Base-by-base conservation (phyloP, 768 basidiomycete genomes). In the Boletales sp. region DNA sequence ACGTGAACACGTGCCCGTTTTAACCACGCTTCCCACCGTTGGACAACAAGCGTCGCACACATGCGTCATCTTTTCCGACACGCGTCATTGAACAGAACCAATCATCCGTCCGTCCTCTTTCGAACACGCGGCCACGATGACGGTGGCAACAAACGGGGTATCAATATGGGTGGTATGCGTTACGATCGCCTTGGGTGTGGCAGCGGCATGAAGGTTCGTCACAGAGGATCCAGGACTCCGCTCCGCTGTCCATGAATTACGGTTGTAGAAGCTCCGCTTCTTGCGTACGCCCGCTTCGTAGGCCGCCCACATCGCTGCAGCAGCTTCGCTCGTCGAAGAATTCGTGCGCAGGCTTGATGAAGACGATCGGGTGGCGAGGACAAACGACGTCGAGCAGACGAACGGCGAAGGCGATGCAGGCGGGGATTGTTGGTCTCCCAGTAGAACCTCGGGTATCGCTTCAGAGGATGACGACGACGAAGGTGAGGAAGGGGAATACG, bases 241-340 rank as follows among this genome's bases (percentile, higher is more conserved):
- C n/a, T 69, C 57, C 5, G 54, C 52, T 39, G 56, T 63, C 65
- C 67, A 69, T 29, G 67, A 69, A 13, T 56, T 46, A 32, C 67
- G 61, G 32, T 40, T 60, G 27, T 59, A 55, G 40, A 68, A 68
- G 44, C 69, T 70, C 40, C 55, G 61, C 49, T 69, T 69, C 42
- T 69, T 70, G 56, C 67, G 67, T 11, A 65, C 55, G 30, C 67
- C 60, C 0, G 58, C 67, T 29, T 59, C 43, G 52, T 69, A 69
- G 3, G 67, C 67, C 2, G 69, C 69, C 1, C 67, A 65, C 60
- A 69, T 65, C 32, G 54, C 57, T 0, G 17, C 56, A 0, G 67
- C 50, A 4, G 67, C 64, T 19, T 57, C 55, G 17, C 47, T 65
- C 3, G 54, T 60, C 19, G 51, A 52, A 11, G 43, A 36, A 15